Evolutionary conservation across 2,329 filamentous ascomycete genomes (phyloP), one percentile per base, ranked within the genome.

Genomic region (Neonectria punicea): DNA sequence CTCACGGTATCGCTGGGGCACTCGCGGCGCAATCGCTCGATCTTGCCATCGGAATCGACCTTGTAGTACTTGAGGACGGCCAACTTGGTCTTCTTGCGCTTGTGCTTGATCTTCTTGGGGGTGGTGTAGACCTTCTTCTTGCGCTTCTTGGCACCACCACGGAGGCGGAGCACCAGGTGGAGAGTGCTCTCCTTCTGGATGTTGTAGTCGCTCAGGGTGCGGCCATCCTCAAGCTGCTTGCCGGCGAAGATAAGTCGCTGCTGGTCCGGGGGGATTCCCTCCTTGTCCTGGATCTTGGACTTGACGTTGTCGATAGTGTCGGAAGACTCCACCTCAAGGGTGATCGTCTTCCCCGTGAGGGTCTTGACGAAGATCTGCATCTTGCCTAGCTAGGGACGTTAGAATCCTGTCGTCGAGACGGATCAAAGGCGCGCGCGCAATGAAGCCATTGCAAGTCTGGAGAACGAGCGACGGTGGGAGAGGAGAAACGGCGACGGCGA

Each of bases 71-170:
- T 99, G 85, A 99, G 94, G 78, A 99, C 95, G 80, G 96, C 96
- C 84, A 99, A 88, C 92, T 99, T 99, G 91, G 93, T 97, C 95
- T 99, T 99, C 94, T 98, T 99, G 89, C 94, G 92, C 94, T 99
- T 99, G 92, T 99, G 96, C 96, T 99, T 99, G 92, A 99, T 99
- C 94, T 99, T 99, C 94, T 99, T 99, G 84, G 96, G 96, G 80
- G 96, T 99, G 83, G 93, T 98, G 93, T 99, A 99, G 78, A 99
- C 96, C 94, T 99, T 99, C 94, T 97, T 97, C 93, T 99, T 99
- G 86, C 97, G 91, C 93, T 98, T 98, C 94, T 99, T 99, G 82
- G 85, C 94, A 85, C 95, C 96, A 89, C 96, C 96, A 90, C 95
- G 96, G 70, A 99, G 94, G 82, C 96, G 93, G 78, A 99, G 92